Evolutionary conservation across 2,329 filamentous ascomycete genomes (phyloP).

Genomic region (Aulographum hederae): DNA sequence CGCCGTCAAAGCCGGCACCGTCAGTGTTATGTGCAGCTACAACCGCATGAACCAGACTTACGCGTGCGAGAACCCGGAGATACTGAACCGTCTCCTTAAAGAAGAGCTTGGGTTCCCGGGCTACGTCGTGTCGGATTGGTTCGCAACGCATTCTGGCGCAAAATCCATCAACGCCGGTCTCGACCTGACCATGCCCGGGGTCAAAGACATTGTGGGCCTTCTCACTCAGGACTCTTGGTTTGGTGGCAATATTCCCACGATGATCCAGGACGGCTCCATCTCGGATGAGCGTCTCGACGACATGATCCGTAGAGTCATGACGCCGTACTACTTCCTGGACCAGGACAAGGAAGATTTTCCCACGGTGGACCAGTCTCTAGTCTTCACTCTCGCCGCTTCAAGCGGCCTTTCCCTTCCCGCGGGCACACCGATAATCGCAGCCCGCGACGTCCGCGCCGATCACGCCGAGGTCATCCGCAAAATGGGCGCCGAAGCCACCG

Average conservation of each 20-base stretch:
- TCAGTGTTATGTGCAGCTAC: slow-evolving; percentile 15
- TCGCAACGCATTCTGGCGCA: slow-evolving; percentile 12
- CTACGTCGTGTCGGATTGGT: slow-evolving; percentile 11
- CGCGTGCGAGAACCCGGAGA: slow-evolving; percentile 25
- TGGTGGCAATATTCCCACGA: slow-evolving; percentile 11
- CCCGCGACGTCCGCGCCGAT: slow-evolving; percentile 55
- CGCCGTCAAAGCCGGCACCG: slow-evolving; percentile 12
- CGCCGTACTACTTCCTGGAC: slow-evolving; percentile 6
- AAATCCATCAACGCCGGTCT: slow-evolving; percentile 11
- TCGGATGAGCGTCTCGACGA: slow-evolving; percentile 13
- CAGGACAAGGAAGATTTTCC: slow-evolving; percentile 2
- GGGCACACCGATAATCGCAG: neutral
- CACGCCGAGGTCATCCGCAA: slow-evolving; percentile 59
- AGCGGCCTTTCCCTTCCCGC: neutral
- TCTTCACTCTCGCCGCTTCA: slow-evolving; percentile 34
- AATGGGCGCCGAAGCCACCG: slow-evolving; percentile 56
- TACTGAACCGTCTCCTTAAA: slow-evolving; percentile 26
- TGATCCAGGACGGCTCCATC: slow-evolving; percentile 14
- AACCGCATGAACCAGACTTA: slow-evolving; percentile 26
- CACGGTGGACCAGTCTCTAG: slow-evolving; percentile 5
- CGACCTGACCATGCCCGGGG: slow-evolving; percentile 12
- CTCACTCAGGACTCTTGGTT: slow-evolving; percentile 5
- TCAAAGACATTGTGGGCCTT: neutral
- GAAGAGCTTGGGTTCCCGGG: slow-evolving; percentile 30
- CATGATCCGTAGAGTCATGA: slow-evolving; percentile 14